Evolutionary conservation across 129 eudicot genomes (phyloP), one percentile per base, ranked within the genome.

Genomic region (carrot (Daucus carota)): DNA sequence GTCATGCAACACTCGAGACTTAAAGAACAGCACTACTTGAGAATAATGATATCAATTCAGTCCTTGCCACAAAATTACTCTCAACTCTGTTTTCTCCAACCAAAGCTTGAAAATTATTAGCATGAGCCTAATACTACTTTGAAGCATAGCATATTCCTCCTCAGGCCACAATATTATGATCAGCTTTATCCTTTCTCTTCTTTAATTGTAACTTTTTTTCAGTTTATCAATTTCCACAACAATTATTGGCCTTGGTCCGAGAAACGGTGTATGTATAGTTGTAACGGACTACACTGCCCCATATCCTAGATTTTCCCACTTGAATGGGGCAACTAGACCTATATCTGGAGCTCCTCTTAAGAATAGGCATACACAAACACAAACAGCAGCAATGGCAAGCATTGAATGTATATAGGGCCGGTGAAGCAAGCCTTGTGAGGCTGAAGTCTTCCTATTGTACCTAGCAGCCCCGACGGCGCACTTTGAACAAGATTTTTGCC

Each of bases 301-400:
- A 52, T 71, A 93, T 70, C 75, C 68, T 84, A 93, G 75, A 74
- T 84, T 82, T 73, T 93, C 98, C 98, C 98, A 93, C 78, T 75
- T 82, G 78, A 87, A 88, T 8, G 96, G 92, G 0, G 79, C 86
- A 77, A 80, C 86, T 31, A 81, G 78, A 22, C 90, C 92, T 13
- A 90, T 80, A 44, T 83, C 85, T 6, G 97, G 97, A 38, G 88
- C 82, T 50, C 97, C 92, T 38, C 96, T 81, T 40, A 90, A 76
- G 85, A 93, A 80, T 32, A 93, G 73, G 81, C 97, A 90, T 57
- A 93, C 97, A 47, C 98, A 93, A n/a, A 90, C 97, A 75, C 98
- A 93, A n/a, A 93, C 98, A 31, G 98, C 98, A 60, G 98, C 98
- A 74, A 93, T 86, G 22, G 90, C 89, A 11, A 93, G 96, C 96